Evolutionary conservation across 2,329 filamentous ascomycete genomes (phyloP).

Genomic region (Alternaria ethzedia): DNA sequence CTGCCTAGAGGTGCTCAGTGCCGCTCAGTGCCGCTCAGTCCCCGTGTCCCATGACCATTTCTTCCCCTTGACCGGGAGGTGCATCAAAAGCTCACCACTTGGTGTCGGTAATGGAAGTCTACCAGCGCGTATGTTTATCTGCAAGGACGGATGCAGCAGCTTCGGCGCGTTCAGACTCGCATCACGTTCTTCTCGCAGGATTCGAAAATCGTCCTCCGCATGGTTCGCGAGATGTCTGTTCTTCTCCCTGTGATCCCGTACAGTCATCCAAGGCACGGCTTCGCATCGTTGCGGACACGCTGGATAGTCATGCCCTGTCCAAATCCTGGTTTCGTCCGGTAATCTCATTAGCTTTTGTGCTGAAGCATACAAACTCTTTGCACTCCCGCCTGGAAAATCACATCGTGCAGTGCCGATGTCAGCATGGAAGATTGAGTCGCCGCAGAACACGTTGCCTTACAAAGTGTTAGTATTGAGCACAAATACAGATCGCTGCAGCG

Average conservation of each 20-base stretch:
- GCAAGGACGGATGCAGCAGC: constrained; percentile 48
- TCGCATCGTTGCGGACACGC: constrained; percentile 19
- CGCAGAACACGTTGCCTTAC: constrained; percentile 33
- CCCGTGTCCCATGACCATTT: not conserved
- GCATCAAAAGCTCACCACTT: constrained; percentile 6
- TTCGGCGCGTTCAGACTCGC: constrained; percentile 36
- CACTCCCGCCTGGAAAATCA: constrained; percentile 47
- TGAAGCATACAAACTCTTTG: constrained; percentile 34
- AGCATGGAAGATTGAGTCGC: constrained; percentile 45
- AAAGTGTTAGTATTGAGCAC: not conserved
- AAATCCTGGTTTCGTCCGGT: constrained; percentile 39
- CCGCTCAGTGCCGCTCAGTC: no score
- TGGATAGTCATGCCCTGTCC: constrained; percentile 47
- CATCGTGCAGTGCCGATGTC: constrained; percentile 44
- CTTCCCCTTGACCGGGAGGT: constrained; percentile 7
- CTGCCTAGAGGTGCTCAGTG: not conserved
- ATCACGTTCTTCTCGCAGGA: constrained; percentile 41
- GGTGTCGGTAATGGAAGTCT: constrained; percentile 32
- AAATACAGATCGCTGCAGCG: no score
- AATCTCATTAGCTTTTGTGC: constrained; percentile 34
- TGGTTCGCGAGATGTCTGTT: constrained; percentile 46
- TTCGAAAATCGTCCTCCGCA: constrained; percentile 44
- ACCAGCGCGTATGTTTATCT: constrained; percentile 51
- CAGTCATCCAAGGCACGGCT: constrained; percentile 43
- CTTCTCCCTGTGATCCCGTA: constrained; percentile 39